Evolutionary conservation across 495 filamentous ascomycete genomes (phyloP).

Genomic region (Neurospora sublineolata): DNA sequence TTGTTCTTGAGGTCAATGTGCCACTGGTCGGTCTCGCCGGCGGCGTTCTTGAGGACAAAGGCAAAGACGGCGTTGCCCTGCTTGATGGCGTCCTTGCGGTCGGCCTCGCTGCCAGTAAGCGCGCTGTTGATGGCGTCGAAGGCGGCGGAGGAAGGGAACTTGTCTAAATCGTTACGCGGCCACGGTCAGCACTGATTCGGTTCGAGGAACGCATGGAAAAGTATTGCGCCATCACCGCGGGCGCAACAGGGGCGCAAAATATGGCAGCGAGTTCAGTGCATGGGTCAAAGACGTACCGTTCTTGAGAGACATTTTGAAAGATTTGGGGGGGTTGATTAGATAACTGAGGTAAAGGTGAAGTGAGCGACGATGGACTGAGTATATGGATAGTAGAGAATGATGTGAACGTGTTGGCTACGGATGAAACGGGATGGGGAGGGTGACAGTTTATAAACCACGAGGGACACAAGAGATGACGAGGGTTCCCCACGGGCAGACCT

Average conservation of each 20-base stretch:
- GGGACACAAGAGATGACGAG: background rate
- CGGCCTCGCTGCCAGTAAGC: slow-evolving; percentile 55
- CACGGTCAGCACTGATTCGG: slow-evolving; percentile 3
- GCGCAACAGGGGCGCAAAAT: background rate
- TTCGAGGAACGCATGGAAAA: background rate
- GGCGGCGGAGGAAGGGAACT: slow-evolving; percentile 79
- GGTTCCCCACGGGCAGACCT: background rate
- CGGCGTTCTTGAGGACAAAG: slow-evolving; percentile 82
- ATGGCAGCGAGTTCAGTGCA: background rate
- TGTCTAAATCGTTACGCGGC: slow-evolving; percentile 38
- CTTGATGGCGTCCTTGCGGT: slow-evolving; percentile 79
- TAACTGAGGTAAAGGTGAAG: background rate
- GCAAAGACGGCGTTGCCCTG: slow-evolving; percentile 78
- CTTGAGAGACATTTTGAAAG: slow-evolving; percentile 65
- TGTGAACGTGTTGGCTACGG: background rate
- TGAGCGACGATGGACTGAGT: background rate
- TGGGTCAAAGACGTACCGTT: slow-evolving; percentile 42
- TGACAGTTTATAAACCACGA: background rate
- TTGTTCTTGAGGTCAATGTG: slow-evolving; percentile 90
- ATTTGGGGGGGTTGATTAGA: background rate
- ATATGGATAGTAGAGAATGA: background rate
- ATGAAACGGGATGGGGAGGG: background rate
- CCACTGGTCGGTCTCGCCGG: slow-evolving; percentile 72
- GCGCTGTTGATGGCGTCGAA: slow-evolving; percentile 80
- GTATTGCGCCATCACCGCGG: background rate